Evolutionary conservation across 345 rosid genomes (phyloP).

Genomic region (Melastoma malabathricum): DNA sequence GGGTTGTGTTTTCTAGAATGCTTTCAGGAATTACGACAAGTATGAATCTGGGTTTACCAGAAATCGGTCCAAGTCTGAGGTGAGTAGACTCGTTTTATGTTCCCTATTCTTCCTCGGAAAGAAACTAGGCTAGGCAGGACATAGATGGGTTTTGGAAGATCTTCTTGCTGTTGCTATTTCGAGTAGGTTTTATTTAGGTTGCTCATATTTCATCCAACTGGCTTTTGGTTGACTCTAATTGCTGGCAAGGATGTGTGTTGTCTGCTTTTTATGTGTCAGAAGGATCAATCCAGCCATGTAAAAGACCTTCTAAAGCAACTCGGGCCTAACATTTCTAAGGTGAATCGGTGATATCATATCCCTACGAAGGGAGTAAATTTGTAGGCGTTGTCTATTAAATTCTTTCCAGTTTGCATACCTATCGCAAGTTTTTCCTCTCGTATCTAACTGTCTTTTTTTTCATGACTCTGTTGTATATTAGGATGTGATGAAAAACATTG

Average conservation of each 20-base stretch:
- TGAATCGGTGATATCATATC: slow-evolving; percentile 9
- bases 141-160: too few species aligned
- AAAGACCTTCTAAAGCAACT: slow-evolving; percentile 29
- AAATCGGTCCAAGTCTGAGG: slow-evolving; percentile 11
- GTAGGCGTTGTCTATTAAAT: background rate
- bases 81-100: slow-evolving; percentile 3
- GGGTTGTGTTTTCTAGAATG: slow-evolving; percentile 15
- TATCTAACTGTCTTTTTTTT: slow-evolving; percentile 1
- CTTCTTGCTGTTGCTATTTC: too few species aligned
- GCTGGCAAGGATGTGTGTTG: background rate
- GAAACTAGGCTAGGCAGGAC: background rate
- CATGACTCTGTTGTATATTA: slow-evolving; percentile 6
- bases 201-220: too few species aligned
- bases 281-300: slow-evolving; percentile 28
- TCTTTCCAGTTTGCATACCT: too few species aligned
- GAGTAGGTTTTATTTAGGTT: too few species aligned
- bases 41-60: background rate
- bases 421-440: background rate
- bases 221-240: too few species aligned
- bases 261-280: slow-evolving; percentile 22
- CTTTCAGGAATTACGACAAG: slow-evolving; percentile 15
- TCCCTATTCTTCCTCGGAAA: background rate
- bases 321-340: slow-evolving; percentile 47
- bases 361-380: background rate
- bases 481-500: slow-evolving; percentile 17